Evolutionary conservation across 345 rosid species (phyloP), one percentile per base, ranked within the genome.

Genomic region (Cardamine resedifolia): DNA sequence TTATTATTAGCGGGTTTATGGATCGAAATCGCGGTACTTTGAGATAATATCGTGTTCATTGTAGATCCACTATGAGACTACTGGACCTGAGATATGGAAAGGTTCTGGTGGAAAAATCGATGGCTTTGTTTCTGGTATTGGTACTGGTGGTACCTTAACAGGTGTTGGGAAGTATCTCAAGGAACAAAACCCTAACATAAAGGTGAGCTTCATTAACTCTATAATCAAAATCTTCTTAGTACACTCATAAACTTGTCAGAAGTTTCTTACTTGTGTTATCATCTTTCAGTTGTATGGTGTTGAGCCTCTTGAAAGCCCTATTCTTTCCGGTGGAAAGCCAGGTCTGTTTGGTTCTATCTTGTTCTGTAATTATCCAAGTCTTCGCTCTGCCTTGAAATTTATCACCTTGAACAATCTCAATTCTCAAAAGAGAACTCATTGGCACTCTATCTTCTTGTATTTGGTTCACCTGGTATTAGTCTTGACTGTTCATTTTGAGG

Each of bases 1-100:
- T n/a, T n/a, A n/a, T n/a, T n/a, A n/a, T 11, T 3, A 26, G 6
- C 6, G 10, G 1, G 3, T 7, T 7, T 12, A 5, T 53, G 36
- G 19, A 53, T 3, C 11, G 9, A 15, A 15, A 7, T 27, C 6
- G 27, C n/a, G 12, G 0, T 15, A 27, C 0, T n/a, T 55, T 10
- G 0, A 58, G 6, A 15, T 53, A 26, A 0, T n/a, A 3, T 53
- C 27, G 36, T 55, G 53, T 70, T 14, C 50, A 10, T 3, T 78
- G 71, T 49, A 88, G 98, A 75, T 92, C 7, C 98, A 92, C 62
- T 90, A 87, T 53, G 92, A 92, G 81, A 87, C 96, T 58, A 92
- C 98, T 5, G 96, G 98, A 75, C 98, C 96, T 58, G 96, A 90
- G 85, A 75, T 92, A 73, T 90, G 98, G 98, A 83, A 81, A 79